These are phyloP conservation scores for Melanogaster broomeanus DNA, from an alignment of 768 basidiomycete genomes.

Conservation along the genomic window DNA sequence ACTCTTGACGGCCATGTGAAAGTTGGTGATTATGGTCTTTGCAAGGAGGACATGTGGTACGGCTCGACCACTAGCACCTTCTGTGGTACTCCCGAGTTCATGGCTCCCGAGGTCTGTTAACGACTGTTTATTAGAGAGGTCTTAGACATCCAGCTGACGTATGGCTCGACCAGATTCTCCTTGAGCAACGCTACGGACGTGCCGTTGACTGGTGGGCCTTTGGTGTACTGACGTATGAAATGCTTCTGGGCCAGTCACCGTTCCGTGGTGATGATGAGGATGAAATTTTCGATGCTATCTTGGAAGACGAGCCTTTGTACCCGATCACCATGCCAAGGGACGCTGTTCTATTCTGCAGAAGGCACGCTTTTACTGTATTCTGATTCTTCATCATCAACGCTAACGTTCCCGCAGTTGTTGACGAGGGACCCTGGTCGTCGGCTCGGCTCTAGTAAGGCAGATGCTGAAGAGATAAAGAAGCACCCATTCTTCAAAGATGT, in stretches of 20 bases:
- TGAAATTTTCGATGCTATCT: conserved; percentile 98
- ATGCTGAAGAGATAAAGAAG: conserved; percentile 95
- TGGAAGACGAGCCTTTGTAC: conserved; percentile 97
- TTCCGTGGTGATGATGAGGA: conserved; percentile 99
- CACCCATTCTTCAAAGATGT: conserved; percentile 99
- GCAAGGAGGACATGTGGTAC: conserved; percentile 99
- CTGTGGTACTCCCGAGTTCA: conserved; percentile 99
- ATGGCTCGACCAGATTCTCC: conserved; percentile 69
- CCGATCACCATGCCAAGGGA: conserved; percentile 99
- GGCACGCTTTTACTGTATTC: conserved; percentile 41
- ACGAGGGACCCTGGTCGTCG: conserved; percentile 91
- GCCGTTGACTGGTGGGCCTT: conserved; percentile 99
- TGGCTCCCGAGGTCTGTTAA: conserved; percentile 92
- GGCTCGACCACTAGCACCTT: conserved; percentile 97
- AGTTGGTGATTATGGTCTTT: conserved; percentile 98
- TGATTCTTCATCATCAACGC: neutral
- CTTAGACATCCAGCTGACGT: conserved; percentile 4
- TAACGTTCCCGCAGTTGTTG: conserved; percentile 59
- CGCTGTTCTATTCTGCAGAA: conserved; percentile 95
- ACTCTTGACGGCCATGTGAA: conserved; percentile 98
- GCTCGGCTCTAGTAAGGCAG: conserved; percentile 87
- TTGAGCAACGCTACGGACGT: conserved; percentile 98
- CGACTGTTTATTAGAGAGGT: neutral
- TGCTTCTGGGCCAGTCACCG: conserved; percentile 97
- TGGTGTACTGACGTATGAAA: conserved; percentile 97